Evolutionary conservation across 169 alveolate genomes (phyloP), one percentile per base, ranked within the genome.

Genomic region (Theileria sp.): DNA sequence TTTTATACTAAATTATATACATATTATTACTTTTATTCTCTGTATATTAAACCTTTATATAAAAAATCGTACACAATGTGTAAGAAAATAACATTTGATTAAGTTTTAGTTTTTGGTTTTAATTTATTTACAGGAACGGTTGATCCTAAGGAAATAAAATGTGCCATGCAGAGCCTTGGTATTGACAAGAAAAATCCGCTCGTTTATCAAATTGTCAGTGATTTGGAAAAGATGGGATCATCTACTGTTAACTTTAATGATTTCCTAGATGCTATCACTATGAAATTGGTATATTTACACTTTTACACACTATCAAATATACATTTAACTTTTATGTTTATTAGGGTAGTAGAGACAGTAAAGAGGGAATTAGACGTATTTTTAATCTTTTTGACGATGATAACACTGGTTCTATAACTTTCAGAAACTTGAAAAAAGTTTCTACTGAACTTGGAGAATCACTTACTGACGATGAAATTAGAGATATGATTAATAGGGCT

Each of bases 161-260:
- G 99, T 32, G 99, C 99, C 15, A 98, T 98, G 99, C 97, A 95
- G 91, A 95, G 98, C 67, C 93, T 98, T n/a, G 99, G 99, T 65
- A 96, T 98, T 77, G 99, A 98, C 86, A 95, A 97, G 44, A 98
- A 97, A 87, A 97, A 98, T 81, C 99, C 99, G 51, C 96, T 99
- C 70, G 98, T 98, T 80, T 98, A 93, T 92, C 96, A 96, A 92
- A 96, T 98, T 96, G 96, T 98, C 69, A 97, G 99, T 9, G 99
- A 98, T 81, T 88, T 98, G 66, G 99, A 98, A 86, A 93, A 95
- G 67, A 98, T 96, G 64, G 97, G 98, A 15, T 92, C 96, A 23
- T 95, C 99, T 9, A 95, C 97, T 66, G 96, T 98, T 30, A 98
- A 96, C 82, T 98, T 98, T 83, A 97, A 96, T 67, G 99, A 97